Conservation (phyloP, 768 basidiomycete genomes). For the Tricholoma matsutake region DNA sequence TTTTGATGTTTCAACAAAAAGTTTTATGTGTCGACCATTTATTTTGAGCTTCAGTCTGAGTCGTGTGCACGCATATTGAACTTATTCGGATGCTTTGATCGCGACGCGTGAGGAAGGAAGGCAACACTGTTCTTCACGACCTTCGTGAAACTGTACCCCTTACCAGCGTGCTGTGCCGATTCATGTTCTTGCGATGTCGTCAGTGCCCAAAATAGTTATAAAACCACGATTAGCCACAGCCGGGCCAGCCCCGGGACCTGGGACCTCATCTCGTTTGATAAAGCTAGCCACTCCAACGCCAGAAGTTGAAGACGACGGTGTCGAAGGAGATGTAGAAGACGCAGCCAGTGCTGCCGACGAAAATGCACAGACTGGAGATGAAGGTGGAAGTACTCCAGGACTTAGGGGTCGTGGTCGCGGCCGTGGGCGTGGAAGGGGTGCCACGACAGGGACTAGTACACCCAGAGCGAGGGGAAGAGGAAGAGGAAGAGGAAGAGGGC, state of each 20-base stretch:
- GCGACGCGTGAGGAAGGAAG: background rate
- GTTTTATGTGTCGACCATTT: background rate
- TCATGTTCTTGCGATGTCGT: slow-evolving; percentile 4
- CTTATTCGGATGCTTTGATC: background rate
- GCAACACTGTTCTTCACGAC: too few relatives aligned
- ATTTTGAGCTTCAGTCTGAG: background rate
- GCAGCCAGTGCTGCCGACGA: slow-evolving; percentile 30
- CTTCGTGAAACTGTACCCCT: background rate
- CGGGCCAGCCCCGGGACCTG: slow-evolving; percentile 21
- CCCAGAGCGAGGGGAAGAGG: slow-evolving; percentile 37
- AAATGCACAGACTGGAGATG: slow-evolving; percentile 31
- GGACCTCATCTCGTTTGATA: slow-evolving; percentile 22
- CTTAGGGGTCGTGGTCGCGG: slow-evolving; percentile 43
- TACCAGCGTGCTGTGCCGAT: background rate
- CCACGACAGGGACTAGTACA: slow-evolving; percentile 24
- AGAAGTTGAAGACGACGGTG: slow-evolving; percentile 26
- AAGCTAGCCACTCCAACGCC: slow-evolving; percentile 15
- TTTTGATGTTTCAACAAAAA: slow-evolving; percentile 2
- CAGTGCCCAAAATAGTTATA: slow-evolving; percentile 48
- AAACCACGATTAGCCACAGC: slow-evolving; percentile 35
- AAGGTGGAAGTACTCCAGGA: slow-evolving; percentile 26
- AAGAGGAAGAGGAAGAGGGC: slow-evolving; percentile 30
- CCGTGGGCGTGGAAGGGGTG: slow-evolving; percentile 30
- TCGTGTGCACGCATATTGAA: background rate
- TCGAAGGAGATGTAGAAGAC: slow-evolving; percentile 33